These are phyloP conservation scores for Tylopilus subfusipes DNA, from an alignment of 768 basidiomycete genomes.

Conservation along the genomic window DNA sequence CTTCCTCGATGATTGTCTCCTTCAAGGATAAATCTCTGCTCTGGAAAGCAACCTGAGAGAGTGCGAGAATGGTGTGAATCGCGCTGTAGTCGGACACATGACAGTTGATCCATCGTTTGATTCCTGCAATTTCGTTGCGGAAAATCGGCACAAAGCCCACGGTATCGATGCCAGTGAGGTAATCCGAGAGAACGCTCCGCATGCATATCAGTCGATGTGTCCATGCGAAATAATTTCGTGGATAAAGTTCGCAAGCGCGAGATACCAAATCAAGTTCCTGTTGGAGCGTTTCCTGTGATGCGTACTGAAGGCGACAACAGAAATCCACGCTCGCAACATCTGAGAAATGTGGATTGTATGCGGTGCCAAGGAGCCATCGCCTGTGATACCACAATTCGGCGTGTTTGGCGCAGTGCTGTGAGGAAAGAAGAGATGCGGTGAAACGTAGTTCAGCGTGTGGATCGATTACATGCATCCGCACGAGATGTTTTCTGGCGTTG, in stretches of 20 bases:
- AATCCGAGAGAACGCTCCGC: constrained; percentile 27
- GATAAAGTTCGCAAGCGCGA: constrained; percentile 56
- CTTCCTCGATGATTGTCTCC: constrained; percentile 1
- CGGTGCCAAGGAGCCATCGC: constrained; percentile 52
- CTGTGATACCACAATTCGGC: constrained; percentile 70
- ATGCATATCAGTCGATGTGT: constrained; percentile 53
- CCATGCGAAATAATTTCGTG: constrained; percentile 77
- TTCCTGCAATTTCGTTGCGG: constrained; percentile 33
- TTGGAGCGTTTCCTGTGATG: constrained; percentile 36
- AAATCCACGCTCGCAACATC: background rate
- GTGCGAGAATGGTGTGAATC: constrained; percentile 47
- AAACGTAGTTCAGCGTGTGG: constrained; percentile 46
- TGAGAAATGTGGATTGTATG: constrained; percentile 23
- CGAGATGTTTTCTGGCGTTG: constrained; percentile 54
- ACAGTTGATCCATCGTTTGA: constrained; percentile 53
- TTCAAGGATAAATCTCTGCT: constrained; percentile 2
- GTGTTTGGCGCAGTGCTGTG: constrained; percentile 57
- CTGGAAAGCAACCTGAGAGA: constrained; percentile 25
- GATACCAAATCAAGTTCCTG: constrained; percentile 49
- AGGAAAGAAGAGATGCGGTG: constrained; percentile 46
- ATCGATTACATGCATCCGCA: constrained; percentile 37
- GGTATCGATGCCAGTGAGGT: constrained; percentile 15
- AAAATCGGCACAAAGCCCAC: constrained; percentile 33
- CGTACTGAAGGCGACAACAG: constrained; percentile 6
- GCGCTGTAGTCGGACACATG: constrained; percentile 70